These are phyloP conservation scores for Cadophora sp. DNA, from an alignment of 2,329 filamentous ascomycete species.

Conservation along the genomic window DNA sequence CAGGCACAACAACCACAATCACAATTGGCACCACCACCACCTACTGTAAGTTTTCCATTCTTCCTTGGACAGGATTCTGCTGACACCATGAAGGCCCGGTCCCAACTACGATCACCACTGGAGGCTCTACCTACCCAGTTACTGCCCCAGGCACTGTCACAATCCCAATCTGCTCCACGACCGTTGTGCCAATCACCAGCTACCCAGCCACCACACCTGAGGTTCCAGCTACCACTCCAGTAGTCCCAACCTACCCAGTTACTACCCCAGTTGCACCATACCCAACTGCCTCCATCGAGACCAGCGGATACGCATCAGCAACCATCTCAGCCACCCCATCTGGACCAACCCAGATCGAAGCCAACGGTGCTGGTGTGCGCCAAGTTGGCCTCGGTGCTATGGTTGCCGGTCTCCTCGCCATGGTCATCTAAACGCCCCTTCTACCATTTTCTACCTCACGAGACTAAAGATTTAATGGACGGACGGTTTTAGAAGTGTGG, in stretches of 20 bases:
- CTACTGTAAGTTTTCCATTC: conserved; percentile 22
- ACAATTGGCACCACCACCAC: conserved; percentile 30
- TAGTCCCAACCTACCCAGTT: conserved; percentile 7
- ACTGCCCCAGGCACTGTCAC: conserved; percentile 33
- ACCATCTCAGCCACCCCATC: conserved; percentile 25
- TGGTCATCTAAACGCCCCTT: conserved; percentile 37
- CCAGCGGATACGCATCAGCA: conserved; percentile 13
- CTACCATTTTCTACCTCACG: conserved; percentile 21
- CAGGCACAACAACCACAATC: conserved; percentile 22
- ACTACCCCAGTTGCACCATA: conserved; percentile 21
- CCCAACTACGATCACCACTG: conserved; percentile 53
- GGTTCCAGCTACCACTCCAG: conserved; percentile 22
- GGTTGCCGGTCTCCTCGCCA: conserved; percentile 38
- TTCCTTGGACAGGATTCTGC: background rate
- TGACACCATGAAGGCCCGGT: conserved; percentile 47
- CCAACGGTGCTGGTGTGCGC: conserved; percentile 31
- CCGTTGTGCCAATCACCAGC: conserved; percentile 27
- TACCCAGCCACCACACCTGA: conserved; percentile 21
- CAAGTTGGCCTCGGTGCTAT: conserved; percentile 37
- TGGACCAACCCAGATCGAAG: conserved; percentile 28
- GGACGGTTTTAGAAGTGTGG: conserved; percentile 26
- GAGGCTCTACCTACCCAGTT: conserved; percentile 55
- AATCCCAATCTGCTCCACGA: conserved; percentile 29
- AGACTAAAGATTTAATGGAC: conserved; percentile 27
- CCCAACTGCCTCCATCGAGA: conserved; percentile 19